Base-by-base conservation (phyloP, 2,329 filamentous ascomycete genomes). In the Arthrobotrys sinensis region DNA sequence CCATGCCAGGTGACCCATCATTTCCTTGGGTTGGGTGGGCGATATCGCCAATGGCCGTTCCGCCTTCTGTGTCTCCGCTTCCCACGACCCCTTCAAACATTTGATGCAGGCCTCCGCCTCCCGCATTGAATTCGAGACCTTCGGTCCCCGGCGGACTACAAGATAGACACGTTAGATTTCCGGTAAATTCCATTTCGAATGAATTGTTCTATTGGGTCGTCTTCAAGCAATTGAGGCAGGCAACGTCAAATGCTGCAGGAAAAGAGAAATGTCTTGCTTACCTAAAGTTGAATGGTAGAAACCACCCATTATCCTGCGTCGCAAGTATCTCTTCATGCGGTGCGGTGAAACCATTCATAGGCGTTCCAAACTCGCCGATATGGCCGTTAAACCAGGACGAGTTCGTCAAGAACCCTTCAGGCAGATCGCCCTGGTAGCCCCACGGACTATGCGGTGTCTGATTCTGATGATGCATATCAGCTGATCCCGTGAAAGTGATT, bases 221-320 rank as follows among this genome's bases (percentile, higher is more conserved):
- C 4, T 28, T 63, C 24, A 21, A 19, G 21, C 12, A 28, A 67
- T 45, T 21, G 19, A 64, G 34, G 43, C 55, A 64, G 36, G 45
- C 19, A 19, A 38, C 24, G 2, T 28, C n/a, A 21, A 45, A 65
- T 73, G 34, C 32, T 28, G 45, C 8, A 40, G 12, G 16, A 52
- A 50, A n/a, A 32, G 28, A 43, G 14, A 16, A 46, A 62, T 38
- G 36, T 6, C 62, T 62, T 68, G 69, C 67, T 62, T 68, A 78
- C 75, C 75, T 78, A 53, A 78, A 78, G 48, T 78, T 78, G 67
- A 78, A 78, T 32, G 75, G 75, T 21, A 78, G 40, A 45, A 78
- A 71, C 75, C 75, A 78, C 19, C 75, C 75, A 69, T 78, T 71
- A 36, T 78, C 75, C 24, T 78, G 75, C 21, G 75, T 64, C 45